Evolutionary conservation across 129 eudicot genomes (phyloP), one percentile per base, ranked within the genome.

Genomic region (Tagetes erecta): DNA sequence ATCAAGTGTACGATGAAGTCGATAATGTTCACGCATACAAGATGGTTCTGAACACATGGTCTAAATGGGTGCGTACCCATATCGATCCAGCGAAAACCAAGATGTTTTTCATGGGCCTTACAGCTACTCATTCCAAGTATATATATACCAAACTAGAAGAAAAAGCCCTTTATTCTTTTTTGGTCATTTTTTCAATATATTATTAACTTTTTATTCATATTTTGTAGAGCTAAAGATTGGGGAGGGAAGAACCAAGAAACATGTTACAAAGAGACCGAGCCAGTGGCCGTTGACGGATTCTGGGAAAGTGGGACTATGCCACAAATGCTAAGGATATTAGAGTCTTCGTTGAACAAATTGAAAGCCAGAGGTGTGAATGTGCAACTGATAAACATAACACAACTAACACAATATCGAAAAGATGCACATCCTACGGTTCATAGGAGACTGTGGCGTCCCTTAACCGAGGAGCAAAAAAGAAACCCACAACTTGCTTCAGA

Each of bases 11-110:
- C 72, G 75, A 91, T 58, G 80, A 86, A 53, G 71, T 88, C 3
- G 53, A 81, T 49, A 88, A 78, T 74, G 73, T 76, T 2, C 83
- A 65, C 14, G 76, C 87, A 67, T 88, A 88, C 33, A 83, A 67
- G 56, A 82, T 86, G 90, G 95, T 85, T 27, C 67, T 91, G 2
- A 71, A 83, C 67, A 88, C 95, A 5, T 91, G 95, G 97, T 81
- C 95, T 1, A 70, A 88, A 40, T 91, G 92, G 95, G 50, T 91
- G 58, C 83, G 71, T 64, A 73, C 74, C 4, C 86, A 82, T 76
- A 80, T 91, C 42, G 70, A 91, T 38, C 85, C 80, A 9, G 67
- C 77, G 55, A 88, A 79, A 77, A 86, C 95, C 36, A 87, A 56
- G 55, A 31, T 86, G 34, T 91, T 78, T 63, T 91, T 83, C 73